Evolutionary conservation across 2,329 filamentous ascomycete species (phyloP), one percentile per base, ranked within the genome.

Genomic region (Exserohilum turcica): DNA sequence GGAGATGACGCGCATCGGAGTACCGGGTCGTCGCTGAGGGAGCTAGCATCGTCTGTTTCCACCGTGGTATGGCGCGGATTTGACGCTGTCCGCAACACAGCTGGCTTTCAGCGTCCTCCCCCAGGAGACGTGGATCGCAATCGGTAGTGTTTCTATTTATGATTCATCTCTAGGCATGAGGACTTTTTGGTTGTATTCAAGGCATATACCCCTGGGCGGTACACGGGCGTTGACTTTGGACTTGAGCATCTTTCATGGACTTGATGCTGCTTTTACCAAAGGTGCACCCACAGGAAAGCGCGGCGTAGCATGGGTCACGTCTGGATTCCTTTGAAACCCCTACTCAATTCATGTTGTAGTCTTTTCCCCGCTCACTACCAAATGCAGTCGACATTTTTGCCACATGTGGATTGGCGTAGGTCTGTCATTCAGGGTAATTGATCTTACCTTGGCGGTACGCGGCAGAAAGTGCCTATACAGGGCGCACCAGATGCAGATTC

Each of bases 21-120:
- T 27, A 31, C 65, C 1, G 64, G 64, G 24, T 67, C 48, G 13
- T 73, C 70, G 7, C 46, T 70, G 12, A 61, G 69, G 10, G 66
- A 71, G 5, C 49, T 73, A 31, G 68, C 68, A 33, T 71, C 69
- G 1, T 69, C 69, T 16, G 70, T 73, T 10, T 65, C 63, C 1
- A 73, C 70, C 1, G 66, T 70, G 3, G 72, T 74, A 13, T 73
- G 72, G 72, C 59, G 71, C 18, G 70, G 72, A 19, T 58, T 74
- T 1, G 70, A 72, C 28, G 70, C 66, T 7, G 64, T 73, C 6
- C 63, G 71, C 31, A 63, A 54, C 33, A 65, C 64, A 3, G 60
- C 68, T 27, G 67, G 71, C 24, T 50, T 73, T 5, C 66, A 70
- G 43, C 64, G 70, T 27, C 48, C 57, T 15, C 67, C 65, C 38